These are phyloP conservation scores for Ceriops zippeliana DNA, from an alignment of 345 rosid genomes.

Conservation along the genomic window DNA sequence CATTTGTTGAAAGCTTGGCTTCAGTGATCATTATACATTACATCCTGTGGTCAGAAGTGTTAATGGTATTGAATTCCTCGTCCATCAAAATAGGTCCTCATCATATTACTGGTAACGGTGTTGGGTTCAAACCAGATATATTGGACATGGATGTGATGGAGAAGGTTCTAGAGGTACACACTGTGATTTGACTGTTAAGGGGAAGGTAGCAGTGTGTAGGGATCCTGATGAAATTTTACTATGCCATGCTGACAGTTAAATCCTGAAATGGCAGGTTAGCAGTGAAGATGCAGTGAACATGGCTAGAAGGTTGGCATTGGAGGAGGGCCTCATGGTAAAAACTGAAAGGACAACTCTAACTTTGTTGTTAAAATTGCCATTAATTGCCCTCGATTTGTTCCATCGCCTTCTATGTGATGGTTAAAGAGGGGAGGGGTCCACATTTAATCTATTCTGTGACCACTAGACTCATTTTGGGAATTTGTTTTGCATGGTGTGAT, in stretches of 20 bases:
- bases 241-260: constrained; percentile 5
- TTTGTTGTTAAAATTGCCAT: no score
- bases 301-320: constrained; percentile 92
- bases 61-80: constrained; percentile 1
- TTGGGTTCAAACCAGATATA: constrained; percentile 95
- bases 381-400: background rate
- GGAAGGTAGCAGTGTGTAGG: background rate
- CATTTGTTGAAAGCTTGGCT: background rate
- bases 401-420: background rate
- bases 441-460: background rate
- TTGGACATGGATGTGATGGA: constrained; percentile 96
- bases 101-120: constrained; percentile 90
- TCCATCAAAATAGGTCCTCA: constrained; percentile 69
- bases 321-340: constrained; percentile 92
- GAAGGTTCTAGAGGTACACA: constrained; percentile 71
- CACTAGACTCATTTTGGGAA: background rate
- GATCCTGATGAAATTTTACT: constrained; percentile 6
- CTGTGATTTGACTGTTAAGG: background rate
- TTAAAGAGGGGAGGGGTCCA: background rate
- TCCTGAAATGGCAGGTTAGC: constrained; percentile 49
- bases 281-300: constrained; percentile 89
- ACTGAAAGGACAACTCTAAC: background rate
- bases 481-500: background rate
- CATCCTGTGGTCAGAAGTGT: background rate
- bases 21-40: background rate